Evolutionary conservation across 106 monocot genomes (phyloP), one percentile per base, ranked within the genome.

Genomic region (Gastrodia elata): DNA sequence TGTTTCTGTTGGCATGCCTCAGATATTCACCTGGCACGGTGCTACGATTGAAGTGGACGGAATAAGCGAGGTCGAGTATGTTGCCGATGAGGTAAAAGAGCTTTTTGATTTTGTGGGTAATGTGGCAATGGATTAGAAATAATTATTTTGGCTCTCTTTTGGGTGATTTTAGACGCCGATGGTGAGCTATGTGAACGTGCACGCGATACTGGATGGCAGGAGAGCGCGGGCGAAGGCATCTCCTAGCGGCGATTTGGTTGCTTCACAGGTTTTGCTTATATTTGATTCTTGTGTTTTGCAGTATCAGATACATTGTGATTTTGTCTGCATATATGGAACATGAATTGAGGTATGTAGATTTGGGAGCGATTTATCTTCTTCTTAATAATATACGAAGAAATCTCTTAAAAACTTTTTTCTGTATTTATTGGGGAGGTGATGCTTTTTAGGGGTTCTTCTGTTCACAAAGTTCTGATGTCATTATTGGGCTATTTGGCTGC

Each of bases 131-230:
- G 14, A n/a, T 57, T 27, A 5, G 39, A 71, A 26, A 39, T 59
- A 61, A 26, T 20, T 15, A n/a, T 22, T 69, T 79, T 68, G n/a
- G 1, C 25, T 52, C 28, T 39, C 55, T 42, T 52, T 26, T 58
- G 64, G n/a, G 30, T 70, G 20, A 8, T 26, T 72, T 39, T 81
- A 98, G 97, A 98, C 97, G 24, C 97, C 93, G 1, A 93, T 93
- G 93, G 88, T 93, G 69, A 93, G 90, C 80, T 98, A 93, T 77
- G 90, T 98, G 30, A 98, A 98, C 80, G 93, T 93, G 28, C 97
- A 98, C 70, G 97, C 90, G 33, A 83, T 98, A 68, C 77, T 98
- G 27, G 90, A 93, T 72, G 88, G 81, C 28, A 76, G 97, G 70
- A 93, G 97, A 75, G 82, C 86, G 73, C 81, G 83, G 57, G 84